Base-by-base conservation (phyloP, 768 basidiomycete genomes). In the Leucocoprinus birnbaumii region DNA sequence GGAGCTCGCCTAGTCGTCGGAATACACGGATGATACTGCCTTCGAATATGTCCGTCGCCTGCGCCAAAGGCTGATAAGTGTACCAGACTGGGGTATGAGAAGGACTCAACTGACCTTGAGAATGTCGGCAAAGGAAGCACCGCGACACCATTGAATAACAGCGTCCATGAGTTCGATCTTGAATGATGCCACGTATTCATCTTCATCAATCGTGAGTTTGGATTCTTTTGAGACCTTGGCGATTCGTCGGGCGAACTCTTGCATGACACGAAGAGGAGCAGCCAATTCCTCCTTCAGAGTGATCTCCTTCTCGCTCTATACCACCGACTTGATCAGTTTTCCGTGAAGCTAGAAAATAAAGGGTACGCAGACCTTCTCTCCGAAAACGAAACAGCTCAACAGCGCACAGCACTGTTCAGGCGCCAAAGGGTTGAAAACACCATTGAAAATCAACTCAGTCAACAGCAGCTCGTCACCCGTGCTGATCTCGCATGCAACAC, bases 161-260 rank as follows among this genome's bases (percentile, higher is more conserved):
- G 91, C 92, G 60, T 98, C 97, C 94, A 98, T 99, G 48, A 99
- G 84, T 65, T 98, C 96, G 18, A 97, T 92, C 71, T 98, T 98
- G 85, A 99, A 99, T 10, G 90, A 93, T 51, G 86, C 79, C 1
- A 99, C 92, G 68, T 99, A 99, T 59, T 96, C 93, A 55, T 97
- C 89, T 69, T 98, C 96, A 51, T 90, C 85, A 44, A 98, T 68
- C 1, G 87, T 71, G 3, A 99, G 76, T 68, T 98, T 97, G 19
- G 88, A 91, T 70, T 99, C 97, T 61, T 89, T 89, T 3, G 93
- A 93, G 4, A 98, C 91, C 66, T 91, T 95, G n/a, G 97, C 97
- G 64, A 99, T 99, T 51, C 94, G 84, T 31, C 93, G 75, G 0
- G 97, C 96, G 38, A 91, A 83, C 68, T 99, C 97, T 72, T 98